Conservation (phyloP, 208 protist species). For the Acanthamoeba divionensis region DNA sequence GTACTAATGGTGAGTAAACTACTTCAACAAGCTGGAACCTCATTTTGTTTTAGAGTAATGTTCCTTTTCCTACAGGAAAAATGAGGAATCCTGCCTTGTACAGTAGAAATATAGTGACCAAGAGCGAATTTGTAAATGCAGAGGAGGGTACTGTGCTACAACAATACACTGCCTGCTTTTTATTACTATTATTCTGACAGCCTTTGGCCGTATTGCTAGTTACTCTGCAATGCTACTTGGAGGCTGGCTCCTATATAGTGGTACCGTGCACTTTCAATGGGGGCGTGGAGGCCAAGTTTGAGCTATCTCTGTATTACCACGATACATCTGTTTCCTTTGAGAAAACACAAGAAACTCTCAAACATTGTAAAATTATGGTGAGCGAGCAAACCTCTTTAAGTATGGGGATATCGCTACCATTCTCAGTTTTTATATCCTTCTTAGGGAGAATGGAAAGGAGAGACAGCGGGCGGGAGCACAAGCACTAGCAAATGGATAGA, state of each 20-base stretch:
- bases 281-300: background rate
- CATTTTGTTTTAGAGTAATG: background rate
- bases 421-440: background rate
- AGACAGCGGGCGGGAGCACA: background rate
- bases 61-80: background rate
- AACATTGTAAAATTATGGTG: background rate
- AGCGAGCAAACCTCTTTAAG: background rate
- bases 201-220: background rate
- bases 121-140: constrained; percentile 37
- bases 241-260: constrained; percentile 20
- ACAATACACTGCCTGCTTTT: background rate
- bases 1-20: background rate
- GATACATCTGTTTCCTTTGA: background rate
- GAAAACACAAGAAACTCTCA: background rate
- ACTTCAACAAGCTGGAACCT: background rate
- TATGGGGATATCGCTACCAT: too few species aligned
- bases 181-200: background rate
- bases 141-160: background rate
- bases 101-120: background rate
- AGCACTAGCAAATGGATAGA: background rate
- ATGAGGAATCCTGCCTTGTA: background rate
- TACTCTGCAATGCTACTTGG: background rate
- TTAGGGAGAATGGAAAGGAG: constrained; percentile 44
- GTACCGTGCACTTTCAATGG: constrained; percentile 48
- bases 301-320: background rate